Percentiles rank a stretch among this genome's conserved stretches.
These are phyloP conservation scores for Penicillium verhagenii DNA, from an alignment of 495 filamentous ascomycete species.

Conservation along the genomic window DNA sequence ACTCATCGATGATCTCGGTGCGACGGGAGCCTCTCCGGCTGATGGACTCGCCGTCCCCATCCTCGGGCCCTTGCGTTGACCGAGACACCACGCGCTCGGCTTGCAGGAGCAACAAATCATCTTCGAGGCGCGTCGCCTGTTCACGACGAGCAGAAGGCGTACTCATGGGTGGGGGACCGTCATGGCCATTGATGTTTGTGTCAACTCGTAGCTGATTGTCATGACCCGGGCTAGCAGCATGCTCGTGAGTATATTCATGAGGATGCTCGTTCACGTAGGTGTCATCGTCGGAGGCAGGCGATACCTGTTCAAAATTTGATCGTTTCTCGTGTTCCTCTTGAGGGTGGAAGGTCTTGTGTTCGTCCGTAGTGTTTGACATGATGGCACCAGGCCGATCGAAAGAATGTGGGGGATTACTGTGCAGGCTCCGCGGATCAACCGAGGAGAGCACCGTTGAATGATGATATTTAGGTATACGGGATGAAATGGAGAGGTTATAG, in stretches of 20 bases:
- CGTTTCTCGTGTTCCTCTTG: constrained; percentile 23
- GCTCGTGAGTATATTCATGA: too few relatives aligned
- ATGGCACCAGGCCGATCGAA: constrained; percentile 36
- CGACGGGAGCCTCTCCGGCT: constrained; percentile 49
- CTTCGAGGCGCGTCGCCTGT: constrained; percentile 69
- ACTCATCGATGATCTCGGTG: constrained; percentile 73
- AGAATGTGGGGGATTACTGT: constrained; percentile 16
- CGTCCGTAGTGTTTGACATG: constrained; percentile 56
- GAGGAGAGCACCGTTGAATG: constrained; percentile 1
- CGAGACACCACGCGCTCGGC: constrained; percentile 72
- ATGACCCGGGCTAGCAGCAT: too few relatives aligned
- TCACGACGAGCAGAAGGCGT: constrained; percentile 60
- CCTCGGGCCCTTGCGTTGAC: constrained; percentile 46
- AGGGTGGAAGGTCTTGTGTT: constrained; percentile 29
- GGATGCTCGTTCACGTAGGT: constrained; percentile 35
- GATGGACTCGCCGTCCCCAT: constrained; percentile 43
- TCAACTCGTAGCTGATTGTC: constrained; percentile 34
- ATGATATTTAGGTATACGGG: too few relatives aligned
- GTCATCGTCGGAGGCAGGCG: constrained; percentile 38
- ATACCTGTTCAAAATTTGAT: constrained; percentile 21
- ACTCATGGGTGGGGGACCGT: constrained; percentile 23
- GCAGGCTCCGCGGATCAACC: constrained; percentile 7
- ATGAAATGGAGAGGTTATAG: background rate
- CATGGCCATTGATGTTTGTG: constrained; percentile 24
- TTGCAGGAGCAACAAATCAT: constrained; percentile 81